Conservation (phyloP, 257 asterid species). For the Nicotiana benthamiana region DNA sequence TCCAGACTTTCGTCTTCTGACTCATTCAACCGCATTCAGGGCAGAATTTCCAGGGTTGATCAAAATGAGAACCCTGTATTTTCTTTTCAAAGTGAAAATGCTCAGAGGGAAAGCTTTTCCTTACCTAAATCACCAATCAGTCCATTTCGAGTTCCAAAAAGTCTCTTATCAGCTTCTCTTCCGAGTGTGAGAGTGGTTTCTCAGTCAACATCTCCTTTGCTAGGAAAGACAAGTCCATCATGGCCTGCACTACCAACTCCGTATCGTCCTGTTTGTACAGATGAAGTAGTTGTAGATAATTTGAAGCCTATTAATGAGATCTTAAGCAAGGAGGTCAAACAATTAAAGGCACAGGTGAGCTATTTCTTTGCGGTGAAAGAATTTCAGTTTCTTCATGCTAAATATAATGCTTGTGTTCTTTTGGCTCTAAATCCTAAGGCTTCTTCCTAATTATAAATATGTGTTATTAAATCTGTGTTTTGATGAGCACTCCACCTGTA, state of each 20-base stretch:
- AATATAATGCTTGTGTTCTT: not conserved
- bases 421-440: not conserved
- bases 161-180: conserved; percentile 29
- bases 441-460: not conserved
- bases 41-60: conserved; percentile 26
- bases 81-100: conserved; percentile 33
- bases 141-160: conserved; percentile 28
- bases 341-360: conserved; percentile 64
- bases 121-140: conserved; percentile 44
- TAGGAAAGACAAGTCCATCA: conserved; percentile 34
- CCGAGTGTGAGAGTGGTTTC: conserved; percentile 45
- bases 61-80: conserved; percentile 29
- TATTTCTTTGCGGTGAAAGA: not conserved
- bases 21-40: conserved; percentile 47
- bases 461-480: not conserved
- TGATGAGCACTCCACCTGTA: not conserved
- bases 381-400: not conserved
- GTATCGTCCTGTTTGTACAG: conserved; percentile 20
- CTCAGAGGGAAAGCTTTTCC: conserved; percentile 42
- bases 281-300: conserved; percentile 35
- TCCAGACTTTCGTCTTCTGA: conserved; percentile 53
- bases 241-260: conserved; percentile 27
- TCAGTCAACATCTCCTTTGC: conserved; percentile 52
- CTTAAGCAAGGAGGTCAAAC: conserved; percentile 48
- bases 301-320: conserved; percentile 30